A percentile compares a stretch with the other conserved stretches of the same genome.
Evolutionary conservation across 2,329 filamentous ascomycete species (phyloP).

Genomic region (Dactylellina leptospora): DNA sequence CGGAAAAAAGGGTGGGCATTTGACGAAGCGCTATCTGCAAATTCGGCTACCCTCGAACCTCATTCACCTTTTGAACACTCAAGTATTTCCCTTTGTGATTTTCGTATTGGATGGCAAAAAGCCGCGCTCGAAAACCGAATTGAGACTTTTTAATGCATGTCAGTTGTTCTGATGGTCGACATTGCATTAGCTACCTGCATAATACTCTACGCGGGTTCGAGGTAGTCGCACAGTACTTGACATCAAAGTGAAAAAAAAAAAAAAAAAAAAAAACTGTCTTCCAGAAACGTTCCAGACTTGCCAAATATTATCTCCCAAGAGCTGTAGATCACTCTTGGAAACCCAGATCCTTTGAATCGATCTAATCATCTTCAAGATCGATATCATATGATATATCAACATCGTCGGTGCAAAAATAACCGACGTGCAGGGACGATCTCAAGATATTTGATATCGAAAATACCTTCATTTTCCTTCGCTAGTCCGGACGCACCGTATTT

Average conservation of each 20-base stretch:
- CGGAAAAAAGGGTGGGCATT: neutral
- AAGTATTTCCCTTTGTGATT: too few species aligned
- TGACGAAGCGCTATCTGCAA: neutral
- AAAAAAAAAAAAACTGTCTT: neutral
- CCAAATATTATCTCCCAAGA: neutral
- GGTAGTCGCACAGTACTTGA: too few species aligned
- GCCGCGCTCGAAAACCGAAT: too few species aligned
- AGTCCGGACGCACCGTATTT: too few species aligned
- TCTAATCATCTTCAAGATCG: neutral
- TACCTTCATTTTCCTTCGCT: too few species aligned
- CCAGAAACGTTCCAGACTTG: slow-evolving; percentile 5
- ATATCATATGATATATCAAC: neutral
- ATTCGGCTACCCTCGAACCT: slow-evolving; percentile 1
- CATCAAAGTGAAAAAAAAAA: too few species aligned
- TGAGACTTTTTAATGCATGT: slow-evolving; percentile 1
- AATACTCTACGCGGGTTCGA: neutral
- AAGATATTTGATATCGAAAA: too few species aligned
- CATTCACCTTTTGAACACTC: neutral
- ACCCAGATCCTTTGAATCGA: slow-evolving; percentile 4
- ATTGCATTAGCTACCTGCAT: slow-evolving; percentile 2
- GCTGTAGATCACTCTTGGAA: slow-evolving; percentile 10
- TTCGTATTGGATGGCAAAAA: slow-evolving; percentile 9
- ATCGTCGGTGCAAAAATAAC: neutral
- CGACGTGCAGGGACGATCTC: slow-evolving; percentile 11
- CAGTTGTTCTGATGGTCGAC: slow-evolving; percentile 5